Percentiles rank a stretch among this genome's conserved stretches.
These are phyloP conservation scores for Gnetum montanum DNA, from an alignment of 75 land plant genomes.

Conservation along the genomic window DNA sequence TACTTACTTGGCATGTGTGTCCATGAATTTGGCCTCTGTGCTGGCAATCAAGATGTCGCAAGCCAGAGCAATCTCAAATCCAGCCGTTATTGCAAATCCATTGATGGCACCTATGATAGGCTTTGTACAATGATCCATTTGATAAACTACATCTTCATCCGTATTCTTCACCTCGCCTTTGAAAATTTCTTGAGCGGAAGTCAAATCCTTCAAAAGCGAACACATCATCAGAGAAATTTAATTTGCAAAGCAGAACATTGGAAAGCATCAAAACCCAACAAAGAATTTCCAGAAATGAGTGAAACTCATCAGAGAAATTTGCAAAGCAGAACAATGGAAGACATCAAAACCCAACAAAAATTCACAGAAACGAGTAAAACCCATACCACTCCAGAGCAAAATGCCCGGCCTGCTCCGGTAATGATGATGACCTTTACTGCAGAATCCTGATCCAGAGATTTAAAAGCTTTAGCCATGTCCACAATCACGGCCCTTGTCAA, in stretches of 20 bases:
- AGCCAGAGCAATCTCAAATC: conserved; percentile 79
- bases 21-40: conserved; percentile 83
- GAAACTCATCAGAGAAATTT: no score
- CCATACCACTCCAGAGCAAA: conserved; percentile 81
- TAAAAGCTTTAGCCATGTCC: conserved; percentile 52
- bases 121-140: conserved; percentile 78
- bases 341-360: conserved; percentile 2
- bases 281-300: conserved; percentile 4
- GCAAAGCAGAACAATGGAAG: no score
- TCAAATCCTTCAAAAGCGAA: conserved; percentile 60
- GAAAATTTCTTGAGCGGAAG: conserved; percentile 74
- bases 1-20: conserved; percentile 92
- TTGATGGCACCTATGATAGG: conserved; percentile 78
- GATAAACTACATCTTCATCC: conserved; percentile 46
- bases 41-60: conserved; percentile 85
- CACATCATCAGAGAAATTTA: no score
- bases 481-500: conserved; percentile 61
- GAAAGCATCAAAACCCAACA: not conserved
- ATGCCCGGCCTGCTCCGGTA: conserved; percentile 75
- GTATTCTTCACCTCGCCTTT: conserved; percentile 68
- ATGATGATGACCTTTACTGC: conserved; percentile 69
- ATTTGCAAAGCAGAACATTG: no score
- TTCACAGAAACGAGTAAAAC: conserved; percentile 2
- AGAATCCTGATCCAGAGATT: conserved; percentile 36
- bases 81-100: conserved; percentile 75